Evolutionary conservation across 2,329 filamentous ascomycete genomes (phyloP), one percentile per base, ranked within the genome.

Genomic region (Colletotrichum sansevieriae): DNA sequence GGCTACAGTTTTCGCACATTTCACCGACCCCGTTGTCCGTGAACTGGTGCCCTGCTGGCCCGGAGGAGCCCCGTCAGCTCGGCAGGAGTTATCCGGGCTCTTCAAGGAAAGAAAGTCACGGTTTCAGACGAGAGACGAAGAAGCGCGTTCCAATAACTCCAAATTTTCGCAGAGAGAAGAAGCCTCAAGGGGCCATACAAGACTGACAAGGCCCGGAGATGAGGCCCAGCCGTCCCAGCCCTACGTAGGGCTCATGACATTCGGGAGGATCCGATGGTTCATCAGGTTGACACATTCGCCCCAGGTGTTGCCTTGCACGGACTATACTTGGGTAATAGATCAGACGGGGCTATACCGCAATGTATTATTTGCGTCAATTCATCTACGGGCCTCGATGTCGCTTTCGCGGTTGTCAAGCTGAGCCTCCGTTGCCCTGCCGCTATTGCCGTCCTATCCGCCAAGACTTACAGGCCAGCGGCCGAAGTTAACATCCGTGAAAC

Each of bases 1-100:
- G 7, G 25, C 60, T 65, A 68, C 49, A 68, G 62, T 68, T 68
- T 68, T 49, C 62, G 66, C 62, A 46, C 47, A 56, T 47, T 51
- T 68, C 49, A 55, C 62, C 47, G 25, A 59, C 55, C 6, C 62
- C 62, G 52, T 25, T 51, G 54, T 58, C 54, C 60, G 60, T 41
- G 39, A 35, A 37, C 51, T 29, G n/a, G 13, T n/a, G 35, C 11
- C 44, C 54, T 54, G 44, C 35, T 20, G 25, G 33, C 12, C 35
- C 44, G 54, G 52, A 11, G 15, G 33, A 44, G 47, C 49, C 39
- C 20, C 29, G 5, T 25, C 20, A 58, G 29, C 33, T 55, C 33
- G n/a, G 41, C 52, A 55, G 29, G n/a, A 55, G 13, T 39, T 4
- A 13, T 39, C 33, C 22, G 35, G 13, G 22, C 37, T 39, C 37